Evolutionary conservation across 1,284 basidiomycete genomes (phyloP).

Genomic region (Clitocybe nebularis): DNA sequence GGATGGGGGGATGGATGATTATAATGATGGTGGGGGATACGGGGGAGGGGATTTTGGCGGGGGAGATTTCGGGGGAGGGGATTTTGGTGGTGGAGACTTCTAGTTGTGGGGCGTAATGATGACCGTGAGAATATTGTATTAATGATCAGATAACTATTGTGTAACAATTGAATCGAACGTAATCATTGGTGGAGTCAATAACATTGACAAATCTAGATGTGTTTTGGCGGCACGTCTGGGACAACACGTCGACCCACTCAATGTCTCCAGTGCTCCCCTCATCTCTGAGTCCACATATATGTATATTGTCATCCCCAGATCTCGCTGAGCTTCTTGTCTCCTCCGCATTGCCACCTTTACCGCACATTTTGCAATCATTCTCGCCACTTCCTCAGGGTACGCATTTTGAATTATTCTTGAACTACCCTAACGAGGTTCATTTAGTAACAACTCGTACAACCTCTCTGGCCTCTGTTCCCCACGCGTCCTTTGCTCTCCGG

Average conservation of each 20-base stretch:
- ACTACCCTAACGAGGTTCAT: conserved; percentile 10
- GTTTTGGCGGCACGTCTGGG: too few species aligned
- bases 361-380: conserved; percentile 74
- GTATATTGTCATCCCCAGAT: conserved; percentile 66
- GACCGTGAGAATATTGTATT: too few species aligned
- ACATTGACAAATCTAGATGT: too few species aligned
- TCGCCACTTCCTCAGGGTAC: conserved; percentile 77
- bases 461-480: conserved; percentile 61
- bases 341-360: conserved; percentile 60
- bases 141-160: too few species aligned
- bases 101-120: too few species aligned
- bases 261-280: conserved; percentile 48
- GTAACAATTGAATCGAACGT: too few species aligned
- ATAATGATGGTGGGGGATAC: conserved; percentile 18
- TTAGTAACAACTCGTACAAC: conserved; percentile 76
- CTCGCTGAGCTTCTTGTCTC: conserved; percentile 54
- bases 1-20: conserved; percentile 18
- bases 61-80: conserved; percentile 16
- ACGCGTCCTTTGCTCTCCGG: conserved; percentile 65
- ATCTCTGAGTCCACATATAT: conserved; percentile 77
- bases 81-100: conserved; percentile 15
- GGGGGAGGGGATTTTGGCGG: conserved; percentile 21
- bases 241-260: too few species aligned
- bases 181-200: too few species aligned
- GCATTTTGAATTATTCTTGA: not conserved